phyloP scores from a whole-genome alignment of 2,329 filamentous ascomycete species.

The Calonectria pseudoreteaudii region DNA sequence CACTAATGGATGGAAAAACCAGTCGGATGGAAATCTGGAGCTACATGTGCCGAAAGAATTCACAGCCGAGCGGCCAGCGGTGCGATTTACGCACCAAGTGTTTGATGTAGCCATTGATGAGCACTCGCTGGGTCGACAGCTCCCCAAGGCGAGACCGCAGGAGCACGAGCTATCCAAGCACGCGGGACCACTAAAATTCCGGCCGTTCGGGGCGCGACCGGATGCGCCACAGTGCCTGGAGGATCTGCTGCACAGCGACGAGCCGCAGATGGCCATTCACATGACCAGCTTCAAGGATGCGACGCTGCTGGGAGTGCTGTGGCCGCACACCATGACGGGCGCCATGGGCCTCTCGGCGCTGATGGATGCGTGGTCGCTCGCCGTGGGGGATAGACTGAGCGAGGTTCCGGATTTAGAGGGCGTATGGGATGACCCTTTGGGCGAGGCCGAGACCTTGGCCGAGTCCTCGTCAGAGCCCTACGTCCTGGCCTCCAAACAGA shows the following conservation, averaged over 20 bases:
- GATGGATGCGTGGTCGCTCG: constrained; percentile 58
- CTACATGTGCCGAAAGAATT: constrained; percentile 48
- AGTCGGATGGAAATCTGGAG: constrained; percentile 41
- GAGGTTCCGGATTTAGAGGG: constrained; percentile 53
- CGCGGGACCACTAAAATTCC: constrained; percentile 27
- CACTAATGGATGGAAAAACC: neutral
- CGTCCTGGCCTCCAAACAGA: neutral
- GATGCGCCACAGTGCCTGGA: constrained; percentile 42
- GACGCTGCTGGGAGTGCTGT: constrained; percentile 60
- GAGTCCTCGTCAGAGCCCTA: neutral
- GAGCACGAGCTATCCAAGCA: constrained; percentile 33
- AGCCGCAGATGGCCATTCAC: constrained; percentile 60
- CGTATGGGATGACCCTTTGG: constrained; percentile 51
- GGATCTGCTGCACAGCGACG: constrained; percentile 56
- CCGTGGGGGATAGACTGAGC: constrained; percentile 55
- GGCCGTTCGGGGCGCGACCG: constrained; percentile 24
- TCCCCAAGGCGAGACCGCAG: constrained; percentile 46
- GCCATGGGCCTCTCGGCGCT: constrained; percentile 56
- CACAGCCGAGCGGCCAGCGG: constrained; percentile 49
- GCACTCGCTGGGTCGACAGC: constrained; percentile 53
- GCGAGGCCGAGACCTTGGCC: neutral
- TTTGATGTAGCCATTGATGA: constrained; percentile 52
- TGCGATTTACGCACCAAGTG: constrained; percentile 53
- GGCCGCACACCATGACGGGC: constrained; percentile 62
- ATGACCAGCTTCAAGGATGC: constrained; percentile 62